These are phyloP conservation scores for Pleodorina starrii DNA, from an alignment of 139 green algal species.

Conservation along the genomic window DNA sequence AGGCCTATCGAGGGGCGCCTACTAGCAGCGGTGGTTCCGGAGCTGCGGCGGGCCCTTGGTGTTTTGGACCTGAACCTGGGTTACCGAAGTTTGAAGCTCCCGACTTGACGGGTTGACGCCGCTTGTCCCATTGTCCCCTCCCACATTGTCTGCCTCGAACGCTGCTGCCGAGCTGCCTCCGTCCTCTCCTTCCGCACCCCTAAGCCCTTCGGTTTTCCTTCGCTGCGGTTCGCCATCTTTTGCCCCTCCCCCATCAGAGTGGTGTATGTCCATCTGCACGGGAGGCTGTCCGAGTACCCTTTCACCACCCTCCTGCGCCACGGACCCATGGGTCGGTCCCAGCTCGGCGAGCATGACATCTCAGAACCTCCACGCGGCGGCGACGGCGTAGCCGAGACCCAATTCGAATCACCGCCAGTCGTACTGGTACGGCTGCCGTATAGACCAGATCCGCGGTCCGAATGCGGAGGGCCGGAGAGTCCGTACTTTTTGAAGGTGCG, in stretches of 20 bases:
- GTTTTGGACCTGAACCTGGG: too few relatives aligned
- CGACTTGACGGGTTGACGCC: too few relatives aligned
- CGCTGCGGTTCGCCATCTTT: neutral
- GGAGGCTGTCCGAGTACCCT: slow-evolving; percentile 24
- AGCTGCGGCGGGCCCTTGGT: too few relatives aligned
- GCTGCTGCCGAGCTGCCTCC: too few relatives aligned
- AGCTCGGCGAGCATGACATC: neutral
- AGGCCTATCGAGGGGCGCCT: too few relatives aligned
- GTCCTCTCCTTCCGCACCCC: too few relatives aligned
- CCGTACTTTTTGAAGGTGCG: slow-evolving; percentile 49
- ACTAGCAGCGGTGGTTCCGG: too few relatives aligned
- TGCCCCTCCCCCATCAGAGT: neutral
- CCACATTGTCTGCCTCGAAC: too few relatives aligned
- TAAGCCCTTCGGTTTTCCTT: too few relatives aligned
- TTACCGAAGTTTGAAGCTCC: too few relatives aligned
- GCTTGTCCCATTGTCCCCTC: too few relatives aligned
- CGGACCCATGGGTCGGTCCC: neutral
- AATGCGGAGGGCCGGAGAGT: slow-evolving; percentile 41
- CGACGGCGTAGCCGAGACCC: too few relatives aligned
- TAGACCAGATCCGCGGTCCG: neutral
- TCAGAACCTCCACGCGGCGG: neutral
- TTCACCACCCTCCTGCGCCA: slow-evolving; percentile 46
- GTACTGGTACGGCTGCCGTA: slow-evolving; percentile 48
- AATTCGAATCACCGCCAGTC: slow-evolving; percentile 8
- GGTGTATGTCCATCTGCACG: slow-evolving; percentile 47